phyloP scores from a whole-genome alignment of 257 asterid species.

The Verbena officinalis region DNA sequence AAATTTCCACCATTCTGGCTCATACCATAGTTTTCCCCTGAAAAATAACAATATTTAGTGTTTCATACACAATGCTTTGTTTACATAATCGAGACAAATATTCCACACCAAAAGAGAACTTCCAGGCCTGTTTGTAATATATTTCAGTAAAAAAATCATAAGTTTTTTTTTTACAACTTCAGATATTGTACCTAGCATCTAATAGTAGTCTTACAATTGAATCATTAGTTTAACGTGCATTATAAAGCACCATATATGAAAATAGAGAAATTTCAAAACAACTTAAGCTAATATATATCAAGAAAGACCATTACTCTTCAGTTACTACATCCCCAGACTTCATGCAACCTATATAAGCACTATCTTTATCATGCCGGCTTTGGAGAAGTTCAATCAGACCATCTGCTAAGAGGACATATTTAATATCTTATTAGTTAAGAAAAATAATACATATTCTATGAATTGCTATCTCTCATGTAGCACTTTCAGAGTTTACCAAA shows the following conservation, averaged over 20 bases:
- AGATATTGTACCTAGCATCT: not conserved
- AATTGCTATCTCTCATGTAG: constrained; percentile 3
- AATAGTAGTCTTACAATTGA: not conserved
- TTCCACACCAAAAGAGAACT: constrained; percentile 1
- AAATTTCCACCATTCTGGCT: constrained; percentile 99
- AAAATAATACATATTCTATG: not conserved
- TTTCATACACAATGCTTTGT: not conserved
- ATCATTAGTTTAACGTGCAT: constrained; percentile 2
- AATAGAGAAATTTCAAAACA: not conserved
- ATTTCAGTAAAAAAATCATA: constrained; percentile 6
- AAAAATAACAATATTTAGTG: constrained; percentile 18
- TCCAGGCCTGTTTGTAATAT: not conserved
- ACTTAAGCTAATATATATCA: constrained; percentile 17
- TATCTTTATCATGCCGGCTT: constrained; percentile 69
- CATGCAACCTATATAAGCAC: constrained; percentile 96
- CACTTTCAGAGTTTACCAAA: constrained; percentile 56
- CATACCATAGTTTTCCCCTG: constrained; percentile 96
- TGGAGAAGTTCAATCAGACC: constrained; percentile 76
- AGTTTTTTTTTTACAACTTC: not conserved
- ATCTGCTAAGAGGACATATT: constrained; percentile 45
- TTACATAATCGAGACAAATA: constrained; percentile 1
- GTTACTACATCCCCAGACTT: constrained; percentile 85
- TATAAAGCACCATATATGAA: not conserved
- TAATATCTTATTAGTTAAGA: constrained; percentile 11
- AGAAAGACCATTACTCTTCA: constrained; percentile 68